Evolutionary conservation across 169 alveolate genomes (phyloP).

Genomic region (Plasmodium vivax): DNA sequence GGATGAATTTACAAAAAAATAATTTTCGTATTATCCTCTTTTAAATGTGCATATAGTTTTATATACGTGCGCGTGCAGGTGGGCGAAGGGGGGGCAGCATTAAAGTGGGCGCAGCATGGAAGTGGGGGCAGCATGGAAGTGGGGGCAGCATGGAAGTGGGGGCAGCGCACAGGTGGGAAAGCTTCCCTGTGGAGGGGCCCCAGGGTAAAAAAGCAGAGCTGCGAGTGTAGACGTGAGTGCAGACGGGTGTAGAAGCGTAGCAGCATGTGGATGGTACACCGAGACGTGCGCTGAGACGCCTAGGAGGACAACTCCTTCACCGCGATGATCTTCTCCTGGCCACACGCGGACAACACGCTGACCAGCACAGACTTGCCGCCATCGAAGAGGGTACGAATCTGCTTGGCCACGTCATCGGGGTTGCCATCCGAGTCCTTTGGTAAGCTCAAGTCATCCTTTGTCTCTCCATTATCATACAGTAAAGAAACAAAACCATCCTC

Average conservation of each 20-base stretch:
- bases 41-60: not conserved
- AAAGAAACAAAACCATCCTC: constrained; percentile 95
- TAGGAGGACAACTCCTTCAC: constrained; percentile 84
- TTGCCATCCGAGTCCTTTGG: constrained; percentile 95
- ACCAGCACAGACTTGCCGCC: constrained; percentile 91
- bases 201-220: not conserved
- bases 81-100: not conserved
- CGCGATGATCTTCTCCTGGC: constrained; percentile 90
- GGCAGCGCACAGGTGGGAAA: not conserved
- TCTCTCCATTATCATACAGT: constrained; percentile 94
- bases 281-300: not conserved
- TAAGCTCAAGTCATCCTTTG: constrained; percentile 95
- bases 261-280: not conserved
- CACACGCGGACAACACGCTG: constrained; percentile 93
- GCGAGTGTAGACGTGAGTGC: not conserved
- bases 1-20: not conserved
- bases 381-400: constrained; percentile 86
- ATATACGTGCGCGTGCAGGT: not conserved
- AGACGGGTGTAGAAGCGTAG: not conserved
- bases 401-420: constrained; percentile 92
- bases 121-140: not conserved
- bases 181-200: no score
- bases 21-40: not conserved
- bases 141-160: not conserved
- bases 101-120: not conserved